phyloP scores from a whole-genome alignment of 306 rosid species.

The Cyclanthera cordifolia region DNA sequence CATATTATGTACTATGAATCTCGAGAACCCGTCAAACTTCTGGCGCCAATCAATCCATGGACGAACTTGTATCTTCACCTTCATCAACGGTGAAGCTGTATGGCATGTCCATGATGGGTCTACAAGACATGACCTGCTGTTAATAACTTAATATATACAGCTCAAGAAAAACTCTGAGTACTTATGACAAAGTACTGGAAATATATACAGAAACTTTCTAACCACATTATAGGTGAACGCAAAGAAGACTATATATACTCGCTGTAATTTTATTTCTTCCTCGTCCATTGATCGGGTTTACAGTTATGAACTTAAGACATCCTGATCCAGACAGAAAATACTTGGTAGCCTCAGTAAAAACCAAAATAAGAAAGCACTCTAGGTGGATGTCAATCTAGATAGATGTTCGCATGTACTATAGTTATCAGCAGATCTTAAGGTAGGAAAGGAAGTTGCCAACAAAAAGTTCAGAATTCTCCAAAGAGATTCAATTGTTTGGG shows the following conservation, averaged over 20 bases:
- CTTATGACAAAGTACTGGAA: neutral
- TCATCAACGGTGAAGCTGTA: slow-evolving; percentile 82
- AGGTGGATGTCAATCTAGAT: neutral
- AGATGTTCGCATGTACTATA: neutral
- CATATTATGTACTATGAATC: slow-evolving; percentile 39
- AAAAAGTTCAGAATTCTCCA: neutral
- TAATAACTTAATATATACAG: slow-evolving; percentile 12
- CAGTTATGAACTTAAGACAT: neutral
- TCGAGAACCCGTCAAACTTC: slow-evolving; percentile 18
- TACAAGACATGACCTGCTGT: slow-evolving; percentile 26
- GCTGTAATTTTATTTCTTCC: neutral
- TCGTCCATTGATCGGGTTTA: neutral
- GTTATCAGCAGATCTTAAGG: neutral
- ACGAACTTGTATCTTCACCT: slow-evolving; percentile 72
- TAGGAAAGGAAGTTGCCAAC: neutral
- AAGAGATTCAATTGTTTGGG: neutral
- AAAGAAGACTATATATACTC: neutral
- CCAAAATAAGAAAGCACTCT: neutral
- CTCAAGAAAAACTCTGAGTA: neutral
- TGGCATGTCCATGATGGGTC: slow-evolving; percentile 53
- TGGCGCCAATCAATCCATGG: slow-evolving; percentile 33
- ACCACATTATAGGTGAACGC: neutral
- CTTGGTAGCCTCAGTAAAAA: neutral
- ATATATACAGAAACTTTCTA: neutral
- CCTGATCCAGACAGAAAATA: neutral